Conservation (phyloP, 495 filamentous ascomycete genomes). For the Talaromyces adpressus region DNA sequence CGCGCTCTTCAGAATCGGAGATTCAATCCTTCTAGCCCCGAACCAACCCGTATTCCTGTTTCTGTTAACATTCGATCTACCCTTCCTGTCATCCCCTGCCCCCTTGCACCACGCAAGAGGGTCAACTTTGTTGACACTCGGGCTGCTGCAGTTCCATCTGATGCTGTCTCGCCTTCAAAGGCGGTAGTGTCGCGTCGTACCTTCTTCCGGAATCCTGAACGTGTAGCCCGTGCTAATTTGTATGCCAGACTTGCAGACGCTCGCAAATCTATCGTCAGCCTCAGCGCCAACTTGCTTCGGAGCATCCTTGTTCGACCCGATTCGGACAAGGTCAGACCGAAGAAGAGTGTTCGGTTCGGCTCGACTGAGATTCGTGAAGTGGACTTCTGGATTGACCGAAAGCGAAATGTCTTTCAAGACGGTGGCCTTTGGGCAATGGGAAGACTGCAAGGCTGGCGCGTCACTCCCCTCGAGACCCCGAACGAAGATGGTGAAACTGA, state of each 20-base stretch:
- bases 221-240: neutral
- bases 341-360: conserved; percentile 21
- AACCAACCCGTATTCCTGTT: neutral
- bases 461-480: conserved; percentile 14
- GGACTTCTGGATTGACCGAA: conserved; percentile 17
- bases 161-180: neutral
- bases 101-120: conserved; percentile 2
- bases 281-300: conserved; percentile 2
- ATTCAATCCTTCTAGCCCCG: neutral
- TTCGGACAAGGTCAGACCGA: conserved; percentile 1
- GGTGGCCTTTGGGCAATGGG: conserved; percentile 13
- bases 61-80: neutral
- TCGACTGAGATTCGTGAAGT: conserved; percentile 12
- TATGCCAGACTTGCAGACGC: neutral
- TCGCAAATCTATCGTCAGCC: conserved; percentile 2
- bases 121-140: neutral
- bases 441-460: conserved; percentile 17
- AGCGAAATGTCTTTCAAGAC: conserved; percentile 13
- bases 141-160: neutral
- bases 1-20: conserved; percentile 2
- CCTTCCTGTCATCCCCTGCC: conserved; percentile 3
- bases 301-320: conserved; percentile 7
- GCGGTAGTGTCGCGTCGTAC: neutral
- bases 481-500: conserved; percentile 18
- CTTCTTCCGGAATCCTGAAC: neutral